Evolutionary conservation across 2,329 filamentous ascomycete species (phyloP).

Genomic region (Cladosporium oxysporum): DNA sequence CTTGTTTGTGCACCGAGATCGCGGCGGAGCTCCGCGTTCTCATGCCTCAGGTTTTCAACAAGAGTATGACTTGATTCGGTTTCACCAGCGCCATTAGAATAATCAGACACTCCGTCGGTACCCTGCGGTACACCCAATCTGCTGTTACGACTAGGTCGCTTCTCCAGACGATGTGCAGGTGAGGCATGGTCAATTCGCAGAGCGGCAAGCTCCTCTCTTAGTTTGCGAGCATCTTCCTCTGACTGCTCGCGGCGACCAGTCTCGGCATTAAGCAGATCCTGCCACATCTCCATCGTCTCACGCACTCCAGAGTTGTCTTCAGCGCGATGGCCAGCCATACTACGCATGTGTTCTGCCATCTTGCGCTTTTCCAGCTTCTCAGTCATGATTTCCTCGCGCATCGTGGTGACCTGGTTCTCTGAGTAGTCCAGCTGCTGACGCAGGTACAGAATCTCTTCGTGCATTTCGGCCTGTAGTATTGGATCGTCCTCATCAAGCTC

Average conservation of each 20-base stretch:
- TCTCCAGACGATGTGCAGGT: conserved; percentile 41
- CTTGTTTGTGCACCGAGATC: conserved; percentile 95
- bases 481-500: conserved; percentile 36
- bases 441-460: conserved; percentile 83
- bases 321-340: conserved; percentile 46
- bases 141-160: conserved; percentile 43
- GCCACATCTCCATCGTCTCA: conserved; percentile 78
- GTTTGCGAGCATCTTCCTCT: conserved; percentile 81
- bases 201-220: conserved; percentile 77
- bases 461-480: conserved; percentile 61
- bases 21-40: conserved; percentile 87
- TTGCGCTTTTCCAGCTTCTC: conserved; percentile 85
- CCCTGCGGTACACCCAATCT: conserved; percentile 37
- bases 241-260: conserved; percentile 84
- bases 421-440: conserved; percentile 85
- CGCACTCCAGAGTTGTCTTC: conserved; percentile 31
- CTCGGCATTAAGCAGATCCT: conserved; percentile 90
- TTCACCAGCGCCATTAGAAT: conserved; percentile 38
- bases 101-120: conserved; percentile 42
- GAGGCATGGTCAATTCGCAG: conserved; percentile 47
- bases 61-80: conserved; percentile 40
- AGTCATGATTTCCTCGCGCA: conserved; percentile 73
- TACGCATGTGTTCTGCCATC: conserved; percentile 77
- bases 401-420: conserved; percentile 77
- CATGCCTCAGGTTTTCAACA: conserved; percentile 80